These are phyloP conservation scores for Cyclotella distinguenda DNA, from an alignment of 108 stramenopile species.

Conservation along the genomic window DNA sequence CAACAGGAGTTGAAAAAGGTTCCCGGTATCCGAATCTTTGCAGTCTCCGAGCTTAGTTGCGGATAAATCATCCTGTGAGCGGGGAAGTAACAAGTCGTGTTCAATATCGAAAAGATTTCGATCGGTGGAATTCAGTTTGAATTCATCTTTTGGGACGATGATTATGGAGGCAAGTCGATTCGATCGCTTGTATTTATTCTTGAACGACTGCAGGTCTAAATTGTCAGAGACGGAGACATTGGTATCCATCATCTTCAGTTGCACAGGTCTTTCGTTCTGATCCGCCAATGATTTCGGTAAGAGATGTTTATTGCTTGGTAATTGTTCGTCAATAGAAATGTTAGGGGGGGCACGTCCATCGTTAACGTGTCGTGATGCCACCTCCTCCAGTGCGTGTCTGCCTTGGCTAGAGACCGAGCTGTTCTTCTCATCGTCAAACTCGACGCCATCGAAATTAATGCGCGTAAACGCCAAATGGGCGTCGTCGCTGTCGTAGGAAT, in stretches of 20 bases:
- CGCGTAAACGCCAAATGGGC: constrained; percentile 58
- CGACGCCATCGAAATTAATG: constrained; percentile 67
- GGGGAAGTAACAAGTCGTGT: constrained; percentile 27
- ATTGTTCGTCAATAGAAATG: too few species aligned
- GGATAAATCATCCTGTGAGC: neutral
- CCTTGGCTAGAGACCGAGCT: neutral
- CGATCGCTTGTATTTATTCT: too few species aligned
- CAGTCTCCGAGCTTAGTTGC: neutral
- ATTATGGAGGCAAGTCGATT: too few species aligned
- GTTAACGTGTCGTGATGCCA: neutral
- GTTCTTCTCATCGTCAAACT: constrained; percentile 54
- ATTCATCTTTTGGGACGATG: too few species aligned
- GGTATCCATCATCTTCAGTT: too few species aligned
- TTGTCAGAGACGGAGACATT: too few species aligned
- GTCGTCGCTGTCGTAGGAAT: constrained; percentile 32
- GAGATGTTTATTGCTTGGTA: too few species aligned
- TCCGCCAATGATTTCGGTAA: too few species aligned
- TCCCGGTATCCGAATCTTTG: constrained; percentile 7
- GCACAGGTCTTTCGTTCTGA: too few species aligned
- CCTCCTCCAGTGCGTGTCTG: neutral
- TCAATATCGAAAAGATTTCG: too few species aligned
- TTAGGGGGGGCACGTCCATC: neutral
- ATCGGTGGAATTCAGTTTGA: too few species aligned
- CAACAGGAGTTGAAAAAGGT: constrained; percentile 34
- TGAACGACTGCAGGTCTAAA: too few species aligned